Conservation (phyloP, 306 rosid genomes). For the Rosa persica region DNA sequence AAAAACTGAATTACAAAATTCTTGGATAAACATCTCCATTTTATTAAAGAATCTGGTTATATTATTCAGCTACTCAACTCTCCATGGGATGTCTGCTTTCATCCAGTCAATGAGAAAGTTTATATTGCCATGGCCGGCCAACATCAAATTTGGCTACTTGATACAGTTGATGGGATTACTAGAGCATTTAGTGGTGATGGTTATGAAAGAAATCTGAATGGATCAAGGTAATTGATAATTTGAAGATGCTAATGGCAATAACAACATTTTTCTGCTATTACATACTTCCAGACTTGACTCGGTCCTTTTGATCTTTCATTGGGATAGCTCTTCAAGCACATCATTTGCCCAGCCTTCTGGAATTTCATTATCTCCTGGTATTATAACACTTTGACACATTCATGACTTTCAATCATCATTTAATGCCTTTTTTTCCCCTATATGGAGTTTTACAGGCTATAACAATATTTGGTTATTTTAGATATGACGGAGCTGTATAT, state of each 20-base stretch:
- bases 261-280: slow-evolving; percentile 13
- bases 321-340: slow-evolving; percentile 68
- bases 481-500: slow-evolving; percentile 64
- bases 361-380: slow-evolving; percentile 82
- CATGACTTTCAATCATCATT: slow-evolving; percentile 10
- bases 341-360: slow-evolving; percentile 99
- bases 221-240: slow-evolving; percentile 58
- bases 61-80: slow-evolving; percentile 87
- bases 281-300: slow-evolving; percentile 23
- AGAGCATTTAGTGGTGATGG: slow-evolving; percentile 91
- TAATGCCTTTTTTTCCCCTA: background rate
- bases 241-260: background rate
- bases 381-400: slow-evolving; percentile 12
- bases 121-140: slow-evolving; percentile 98
- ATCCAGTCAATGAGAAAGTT: slow-evolving; percentile 70
- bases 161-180: slow-evolving; percentile 55
- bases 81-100: slow-evolving; percentile 98
- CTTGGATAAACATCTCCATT: background rate
- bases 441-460: slow-evolving; percentile 11
- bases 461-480: slow-evolving; percentile 31
- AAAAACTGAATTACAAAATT: background rate
- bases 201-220: slow-evolving; percentile 89
- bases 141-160: slow-evolving; percentile 95
- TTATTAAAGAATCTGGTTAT: slow-evolving; percentile 11
- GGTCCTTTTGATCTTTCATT: slow-evolving; percentile 16